Evolutionary conservation across 306 rosid genomes (phyloP).

Genomic region (Medicago lupulina): DNA sequence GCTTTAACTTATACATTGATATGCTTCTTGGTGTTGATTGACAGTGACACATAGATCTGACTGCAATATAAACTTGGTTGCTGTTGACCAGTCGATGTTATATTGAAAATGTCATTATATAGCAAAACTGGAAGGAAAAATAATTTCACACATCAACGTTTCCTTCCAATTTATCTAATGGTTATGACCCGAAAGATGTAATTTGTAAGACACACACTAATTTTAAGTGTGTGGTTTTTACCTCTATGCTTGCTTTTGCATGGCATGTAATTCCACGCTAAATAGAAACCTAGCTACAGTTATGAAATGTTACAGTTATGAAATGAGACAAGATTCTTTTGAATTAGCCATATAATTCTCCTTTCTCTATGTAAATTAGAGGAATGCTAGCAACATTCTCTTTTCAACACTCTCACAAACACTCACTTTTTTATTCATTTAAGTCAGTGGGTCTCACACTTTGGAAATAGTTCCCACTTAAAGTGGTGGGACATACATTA

Average conservation of each 20-base stretch:
- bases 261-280: slow-evolving; percentile 1
- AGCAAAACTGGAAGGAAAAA: not conserved
- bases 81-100: slow-evolving; percentile 1
- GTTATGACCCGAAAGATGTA: not conserved
- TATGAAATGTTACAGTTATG: not conserved
- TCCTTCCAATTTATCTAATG: slow-evolving; percentile 21
- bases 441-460: no score
- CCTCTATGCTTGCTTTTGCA: slow-evolving; percentile 26
- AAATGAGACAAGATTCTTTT: slow-evolving; percentile 20
- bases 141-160: slow-evolving; percentile 8
- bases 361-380: slow-evolving; percentile 1
- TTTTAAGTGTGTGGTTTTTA: slow-evolving; percentile 6
- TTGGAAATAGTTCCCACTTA: no score
- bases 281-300: not conserved
- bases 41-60: not conserved
- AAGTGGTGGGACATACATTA: no score
- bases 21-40: not conserved
- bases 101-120: slow-evolving; percentile 7
- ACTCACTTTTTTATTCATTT: no score
- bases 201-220: not conserved
- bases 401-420: no score
- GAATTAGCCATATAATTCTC: slow-evolving; percentile 2
- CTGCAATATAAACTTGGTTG: not conserved
- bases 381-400: no score
- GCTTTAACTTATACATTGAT: slow-evolving; percentile 1